phyloP scores from a whole-genome alignment of 805 yeast genomes.

The Middelhovenomyces tepae region DNA sequence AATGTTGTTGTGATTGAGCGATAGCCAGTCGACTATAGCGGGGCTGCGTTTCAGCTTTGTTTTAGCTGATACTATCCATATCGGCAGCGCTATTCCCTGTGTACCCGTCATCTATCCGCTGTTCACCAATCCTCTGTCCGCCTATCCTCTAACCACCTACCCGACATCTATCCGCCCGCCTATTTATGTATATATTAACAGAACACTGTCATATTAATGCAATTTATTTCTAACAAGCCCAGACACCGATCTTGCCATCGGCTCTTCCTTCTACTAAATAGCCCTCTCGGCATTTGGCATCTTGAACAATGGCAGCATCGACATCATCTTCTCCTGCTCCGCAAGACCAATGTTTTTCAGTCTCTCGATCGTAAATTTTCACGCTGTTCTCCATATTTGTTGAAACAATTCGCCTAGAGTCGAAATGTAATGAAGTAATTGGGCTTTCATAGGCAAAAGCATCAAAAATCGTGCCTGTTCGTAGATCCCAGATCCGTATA shows the following conservation, averaged over 20 bases:
- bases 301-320: constrained; percentile 28
- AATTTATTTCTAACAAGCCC: constrained; percentile 59
- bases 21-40: too few species aligned
- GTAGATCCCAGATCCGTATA: constrained; percentile 62
- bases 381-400: constrained; percentile 43
- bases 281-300: constrained; percentile 49
- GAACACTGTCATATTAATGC: too few species aligned
- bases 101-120: too few species aligned
- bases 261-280: constrained; percentile 57
- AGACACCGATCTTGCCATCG: constrained; percentile 52
- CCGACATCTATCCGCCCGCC: too few species aligned
- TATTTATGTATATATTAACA: too few species aligned
- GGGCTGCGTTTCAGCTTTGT: too few species aligned
- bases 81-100: too few species aligned
- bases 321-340: constrained; percentile 35
- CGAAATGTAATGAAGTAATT: constrained; percentile 51
- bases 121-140: too few species aligned
- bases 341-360: constrained; percentile 44
- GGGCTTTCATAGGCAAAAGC: constrained; percentile 54
- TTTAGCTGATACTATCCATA: too few species aligned
- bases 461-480: constrained; percentile 55
- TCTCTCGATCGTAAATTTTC: constrained; percentile 50
- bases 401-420: constrained; percentile 44
- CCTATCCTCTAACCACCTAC: too few species aligned
- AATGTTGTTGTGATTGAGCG: too few species aligned